These are phyloP conservation scores for Lophiotrema nucula DNA, from an alignment of 495 filamentous ascomycete genomes.

Conservation along the genomic window DNA sequence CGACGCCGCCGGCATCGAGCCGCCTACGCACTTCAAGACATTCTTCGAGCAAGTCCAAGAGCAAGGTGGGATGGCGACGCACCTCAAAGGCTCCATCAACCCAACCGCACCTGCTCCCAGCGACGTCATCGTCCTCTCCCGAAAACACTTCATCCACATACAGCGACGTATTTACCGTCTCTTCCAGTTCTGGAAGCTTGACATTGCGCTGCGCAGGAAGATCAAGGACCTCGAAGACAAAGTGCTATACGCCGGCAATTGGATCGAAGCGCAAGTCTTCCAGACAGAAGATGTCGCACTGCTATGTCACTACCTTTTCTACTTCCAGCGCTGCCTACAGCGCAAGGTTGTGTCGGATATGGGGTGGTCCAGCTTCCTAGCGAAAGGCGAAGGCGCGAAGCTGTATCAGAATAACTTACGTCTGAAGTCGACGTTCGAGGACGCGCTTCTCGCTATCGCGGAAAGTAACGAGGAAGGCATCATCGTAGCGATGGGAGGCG, in stretches of 20 bases:
- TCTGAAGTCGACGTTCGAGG: constrained; percentile 9
- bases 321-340: constrained; percentile 17
- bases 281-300: constrained; percentile 7
- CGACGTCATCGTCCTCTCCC: constrained; percentile 7
- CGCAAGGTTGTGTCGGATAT: constrained; percentile 11
- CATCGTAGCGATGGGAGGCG: background rate
- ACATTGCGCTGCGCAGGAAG: background rate
- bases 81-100: too few relatives aligned
- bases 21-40: constrained; percentile 5
- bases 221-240: constrained; percentile 17
- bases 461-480: constrained; percentile 1
- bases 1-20: constrained; percentile 2
- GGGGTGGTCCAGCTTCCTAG: background rate
- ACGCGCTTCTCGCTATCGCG: constrained; percentile 8
- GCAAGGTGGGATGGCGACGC: too few relatives aligned
- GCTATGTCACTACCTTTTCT: constrained; percentile 20
- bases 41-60: background rate
- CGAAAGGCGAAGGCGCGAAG: constrained; percentile 6
- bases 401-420: constrained; percentile 10
- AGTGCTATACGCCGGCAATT: constrained; percentile 2
- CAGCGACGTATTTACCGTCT: constrained; percentile 12
- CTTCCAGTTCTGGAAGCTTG: constrained; percentile 7
- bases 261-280: constrained; percentile 15
- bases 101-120: background rate
- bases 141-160: constrained; percentile 4